Evolutionary conservation across 73 alveolate genomes (phyloP), one percentile per base, ranked within the genome.

Genomic region (Paramecium sexaurelia): DNA sequence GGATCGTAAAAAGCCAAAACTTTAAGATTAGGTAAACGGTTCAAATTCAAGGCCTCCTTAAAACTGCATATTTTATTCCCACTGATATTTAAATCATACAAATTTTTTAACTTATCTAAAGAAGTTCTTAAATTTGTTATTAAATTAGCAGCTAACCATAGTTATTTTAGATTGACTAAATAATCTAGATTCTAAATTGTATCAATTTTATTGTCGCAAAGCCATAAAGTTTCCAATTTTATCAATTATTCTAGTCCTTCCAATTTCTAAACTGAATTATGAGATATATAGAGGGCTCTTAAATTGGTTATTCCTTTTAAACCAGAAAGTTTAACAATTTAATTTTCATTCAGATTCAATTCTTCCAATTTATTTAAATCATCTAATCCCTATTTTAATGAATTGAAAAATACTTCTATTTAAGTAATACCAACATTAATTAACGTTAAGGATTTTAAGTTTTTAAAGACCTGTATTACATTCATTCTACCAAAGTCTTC

Each of bases 191-290:
- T 90, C 24, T 93, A 57, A 19, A 92, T 56, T 15, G 37, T 32
- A 57, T 67, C 91, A 6, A 95, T 93, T 22, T 87, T 43, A 90
- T 95, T 93, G 40, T 92, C 94, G 47, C 89, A 73, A 10, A 95
- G 93, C 93, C 94, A 91, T 29, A 95, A 84, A 8, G 87, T 87
- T 75, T 96, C 98, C 56, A 97, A 92, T 84, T 93, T 92, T 0
- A 91, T 92, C 27, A 95, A 91, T 36, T 83, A 85, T 10, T 95
- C 99, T 20, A 97, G 85, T 3, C 98, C 98, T 68, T 96, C 98
- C n/a, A 97, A 88, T 82, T 89, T 91, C 71, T 92, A 61, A 26
- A 96, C 84, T 43, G 92, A 92, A 89, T 96, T 96, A 67, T 94
- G 73, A 20, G 94, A 85, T n/a, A 94, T 29, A 55, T 57, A 89